Conservation (phyloP, 176 grass and related monocot species). For the Bromus sterilis region DNA sequence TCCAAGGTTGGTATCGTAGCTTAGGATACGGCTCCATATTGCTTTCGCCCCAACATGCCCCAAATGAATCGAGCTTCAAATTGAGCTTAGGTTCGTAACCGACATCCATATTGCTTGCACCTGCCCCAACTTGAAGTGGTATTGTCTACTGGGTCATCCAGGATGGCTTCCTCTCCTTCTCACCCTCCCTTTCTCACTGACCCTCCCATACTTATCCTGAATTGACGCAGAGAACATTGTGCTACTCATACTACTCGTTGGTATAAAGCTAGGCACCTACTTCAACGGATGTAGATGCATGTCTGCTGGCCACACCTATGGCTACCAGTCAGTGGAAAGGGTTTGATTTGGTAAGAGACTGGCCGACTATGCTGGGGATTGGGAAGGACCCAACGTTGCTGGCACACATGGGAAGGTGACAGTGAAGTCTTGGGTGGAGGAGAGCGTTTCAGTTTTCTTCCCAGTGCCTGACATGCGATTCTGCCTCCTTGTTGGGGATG, state of each 20-base stretch:
- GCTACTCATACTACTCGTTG: not conserved
- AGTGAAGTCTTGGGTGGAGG: not conserved
- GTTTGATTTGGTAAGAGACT: not conserved
- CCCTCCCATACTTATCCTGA: not conserved
- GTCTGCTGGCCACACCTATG: not conserved
- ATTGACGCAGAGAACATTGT: not conserved
- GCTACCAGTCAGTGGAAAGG: not conserved
- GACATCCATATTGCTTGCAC: too few relatives aligned
- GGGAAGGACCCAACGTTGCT: not conserved
- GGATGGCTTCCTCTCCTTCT: not conserved
- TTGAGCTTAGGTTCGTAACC: too few relatives aligned
- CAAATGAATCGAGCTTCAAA: too few relatives aligned
- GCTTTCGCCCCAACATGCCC: too few relatives aligned
- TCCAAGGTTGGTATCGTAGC: too few relatives aligned
- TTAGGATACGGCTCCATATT: too few relatives aligned
- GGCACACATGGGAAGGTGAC: not conserved
- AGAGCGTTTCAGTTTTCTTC: not conserved
- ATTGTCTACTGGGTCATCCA: too few relatives aligned
- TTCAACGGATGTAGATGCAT: not conserved
- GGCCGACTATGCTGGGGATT: not conserved
- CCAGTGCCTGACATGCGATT: not conserved
- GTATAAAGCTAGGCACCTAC: not conserved
- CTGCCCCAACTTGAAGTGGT: too few relatives aligned
- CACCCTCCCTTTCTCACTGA: not conserved
- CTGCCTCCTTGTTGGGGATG: not conserved